Percentiles rank a stretch among this genome's conserved stretches.
Evolutionary conservation across 192 early-diverging fungal genomes (phyloP).

Genomic region (Podila epicladia): DNA sequence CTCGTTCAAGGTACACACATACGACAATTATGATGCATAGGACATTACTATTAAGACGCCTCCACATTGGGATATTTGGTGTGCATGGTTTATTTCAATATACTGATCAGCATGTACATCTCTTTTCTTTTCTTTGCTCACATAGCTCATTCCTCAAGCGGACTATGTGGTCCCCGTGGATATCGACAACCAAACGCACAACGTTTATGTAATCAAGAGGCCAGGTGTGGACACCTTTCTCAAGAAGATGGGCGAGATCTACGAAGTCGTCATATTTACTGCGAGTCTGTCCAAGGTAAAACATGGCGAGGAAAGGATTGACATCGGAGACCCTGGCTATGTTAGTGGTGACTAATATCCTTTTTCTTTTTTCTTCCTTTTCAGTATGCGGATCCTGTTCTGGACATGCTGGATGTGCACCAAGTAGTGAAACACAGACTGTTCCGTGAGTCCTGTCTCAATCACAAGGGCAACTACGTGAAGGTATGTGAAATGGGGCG

Average conservation of each 20-base stretch:
- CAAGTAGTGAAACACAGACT: conserved; percentile 90
- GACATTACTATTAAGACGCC: background rate
- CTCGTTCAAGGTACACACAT: conserved; percentile 81
- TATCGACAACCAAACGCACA: conserved; percentile 90
- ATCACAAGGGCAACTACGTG: conserved; percentile 97
- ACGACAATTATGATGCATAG: background rate
- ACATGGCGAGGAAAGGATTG: background rate
- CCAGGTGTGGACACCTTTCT: conserved; percentile 97
- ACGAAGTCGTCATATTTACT: conserved; percentile 96
- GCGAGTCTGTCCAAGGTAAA: conserved; percentile 89
- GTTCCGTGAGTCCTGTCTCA: conserved; percentile 95
- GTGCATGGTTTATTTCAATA: too few species aligned
- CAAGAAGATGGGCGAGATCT: conserved; percentile 84
- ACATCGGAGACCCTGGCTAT: background rate
- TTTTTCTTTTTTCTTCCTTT: background rate
- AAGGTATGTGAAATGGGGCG: conserved; percentile 62
- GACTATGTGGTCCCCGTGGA: conserved; percentile 95
- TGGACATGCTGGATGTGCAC: conserved; percentile 90
- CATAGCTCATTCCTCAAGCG: conserved; percentile 67
- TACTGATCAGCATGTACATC: background rate
- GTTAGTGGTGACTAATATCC: background rate
- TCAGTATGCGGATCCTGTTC: conserved; percentile 98
- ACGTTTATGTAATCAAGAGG: conserved; percentile 95
- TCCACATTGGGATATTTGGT: background rate
- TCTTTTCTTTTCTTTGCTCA: background rate